Percentiles rank a stretch among this genome's conserved stretches.
These are phyloP conservation scores for Dittrichia graveolens DNA, from an alignment of 129 eudicot genomes.

Conservation along the genomic window DNA sequence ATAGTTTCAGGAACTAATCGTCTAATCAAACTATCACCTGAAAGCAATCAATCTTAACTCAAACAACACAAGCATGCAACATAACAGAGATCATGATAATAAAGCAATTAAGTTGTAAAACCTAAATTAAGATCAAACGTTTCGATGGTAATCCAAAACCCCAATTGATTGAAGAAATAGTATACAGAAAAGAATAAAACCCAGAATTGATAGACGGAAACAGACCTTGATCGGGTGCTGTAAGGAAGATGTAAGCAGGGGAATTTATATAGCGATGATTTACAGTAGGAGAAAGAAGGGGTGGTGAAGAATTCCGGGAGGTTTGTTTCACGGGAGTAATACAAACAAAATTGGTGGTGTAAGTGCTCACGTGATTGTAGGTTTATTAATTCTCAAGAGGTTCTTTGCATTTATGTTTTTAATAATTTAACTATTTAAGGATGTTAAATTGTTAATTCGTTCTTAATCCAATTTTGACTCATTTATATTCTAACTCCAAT, in stretches of 20 bases:
- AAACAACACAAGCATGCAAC: neutral
- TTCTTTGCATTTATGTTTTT: neutral
- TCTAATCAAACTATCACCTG: neutral
- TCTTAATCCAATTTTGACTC: no score
- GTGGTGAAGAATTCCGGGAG: constrained; percentile 7
- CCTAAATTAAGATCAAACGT: neutral
- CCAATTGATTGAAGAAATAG: neutral
- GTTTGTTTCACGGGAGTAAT: constrained; percentile 19
- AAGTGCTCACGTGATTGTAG: constrained; percentile 30
- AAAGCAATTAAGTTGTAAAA: neutral
- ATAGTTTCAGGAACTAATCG: constrained; percentile 19
- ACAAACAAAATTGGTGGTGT: constrained; percentile 24
- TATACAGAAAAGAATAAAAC: neutral
- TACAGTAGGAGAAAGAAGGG: constrained; percentile 13
- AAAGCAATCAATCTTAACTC: constrained; percentile 2
- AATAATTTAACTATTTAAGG: neutral
- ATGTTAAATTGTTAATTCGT: no score
- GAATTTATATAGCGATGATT: neutral
- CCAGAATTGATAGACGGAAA: neutral
- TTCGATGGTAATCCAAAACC: constrained; percentile 6
- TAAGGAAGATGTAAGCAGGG: neutral
- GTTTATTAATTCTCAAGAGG: constrained; percentile 9
- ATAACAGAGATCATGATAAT: constrained; percentile 18
- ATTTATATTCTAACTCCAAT: no score
- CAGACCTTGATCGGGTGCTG: constrained; percentile 27